Evolutionary conservation across 108 stramenopile species (phyloP).

Genomic region (Conticribra weissflogii): DNA sequence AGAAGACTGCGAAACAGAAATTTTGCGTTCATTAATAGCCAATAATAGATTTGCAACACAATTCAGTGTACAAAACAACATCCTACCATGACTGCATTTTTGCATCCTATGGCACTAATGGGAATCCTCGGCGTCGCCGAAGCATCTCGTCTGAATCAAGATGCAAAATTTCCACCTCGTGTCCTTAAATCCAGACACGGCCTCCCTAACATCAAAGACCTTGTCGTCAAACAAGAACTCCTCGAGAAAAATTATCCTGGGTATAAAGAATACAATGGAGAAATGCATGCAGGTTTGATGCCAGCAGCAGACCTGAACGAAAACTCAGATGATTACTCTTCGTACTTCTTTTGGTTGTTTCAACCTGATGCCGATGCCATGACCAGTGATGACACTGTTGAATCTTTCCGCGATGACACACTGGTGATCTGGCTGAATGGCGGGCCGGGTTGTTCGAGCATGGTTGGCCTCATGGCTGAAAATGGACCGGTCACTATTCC

Average conservation of each 20-base stretch:
- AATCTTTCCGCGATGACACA: constrained; percentile 48
- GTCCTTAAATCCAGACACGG: too few relatives aligned
- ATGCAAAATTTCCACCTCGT: too few relatives aligned
- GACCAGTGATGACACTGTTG: not conserved
- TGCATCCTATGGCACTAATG: too few relatives aligned
- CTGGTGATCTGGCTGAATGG: constrained; percentile 55
- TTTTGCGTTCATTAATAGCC: too few relatives aligned
- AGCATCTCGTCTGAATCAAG: too few relatives aligned
- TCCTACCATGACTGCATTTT: too few relatives aligned
- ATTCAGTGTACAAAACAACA: too few relatives aligned
- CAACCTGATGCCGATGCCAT: constrained; percentile 23
- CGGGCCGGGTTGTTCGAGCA: constrained; percentile 16
- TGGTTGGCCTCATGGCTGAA: constrained; percentile 34
- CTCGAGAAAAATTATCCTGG: constrained; percentile 20
- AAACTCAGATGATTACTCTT: constrained; percentile 28
- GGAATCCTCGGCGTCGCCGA: too few relatives aligned
- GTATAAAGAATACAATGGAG: constrained; percentile 18
- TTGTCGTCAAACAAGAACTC: constrained; percentile 10
- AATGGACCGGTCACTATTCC: constrained; percentile 48
- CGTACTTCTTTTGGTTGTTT: constrained; percentile 51
- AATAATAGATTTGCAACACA: too few relatives aligned
- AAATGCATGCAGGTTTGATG: constrained; percentile 33
- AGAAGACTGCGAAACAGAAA: too few relatives aligned
- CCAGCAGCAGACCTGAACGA: constrained; percentile 13
- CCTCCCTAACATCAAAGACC: too few relatives aligned